Conservation (phyloP, 345 rosid species). For the Brassica rapa region DNA sequence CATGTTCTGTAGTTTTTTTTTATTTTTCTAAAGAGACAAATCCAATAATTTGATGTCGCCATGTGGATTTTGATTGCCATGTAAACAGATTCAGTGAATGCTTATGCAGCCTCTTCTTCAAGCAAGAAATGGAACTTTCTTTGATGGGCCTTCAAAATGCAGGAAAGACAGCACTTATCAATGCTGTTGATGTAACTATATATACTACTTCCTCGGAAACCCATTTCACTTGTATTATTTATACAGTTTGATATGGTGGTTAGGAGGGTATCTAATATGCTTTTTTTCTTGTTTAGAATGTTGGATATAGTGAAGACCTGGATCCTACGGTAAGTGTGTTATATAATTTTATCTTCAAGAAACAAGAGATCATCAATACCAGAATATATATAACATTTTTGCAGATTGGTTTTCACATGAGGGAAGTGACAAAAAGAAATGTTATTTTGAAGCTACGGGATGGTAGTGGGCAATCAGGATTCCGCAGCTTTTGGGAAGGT, state of each 20-base stretch:
- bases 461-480: slow-evolving; percentile 76
- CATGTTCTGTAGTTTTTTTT: too few relatives aligned
- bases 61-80: not conserved
- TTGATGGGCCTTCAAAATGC: slow-evolving; percentile 87
- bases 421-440: slow-evolving; percentile 79
- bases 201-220: not conserved
- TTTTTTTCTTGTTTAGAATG: too few relatives aligned
- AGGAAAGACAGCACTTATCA: slow-evolving; percentile 83
- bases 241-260: too few relatives aligned
- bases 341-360: not conserved
- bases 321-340: slow-evolving; percentile 63
- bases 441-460: slow-evolving; percentile 88
- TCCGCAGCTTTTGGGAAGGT: slow-evolving; percentile 80
- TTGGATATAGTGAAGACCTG: slow-evolving; percentile 64
- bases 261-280: too few relatives aligned
- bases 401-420: slow-evolving; percentile 89
- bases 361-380: not conserved
- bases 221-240: too few relatives aligned
- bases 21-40: too few relatives aligned
- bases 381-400: not conserved
- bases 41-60: too few relatives aligned
- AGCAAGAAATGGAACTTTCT: slow-evolving; percentile 86
- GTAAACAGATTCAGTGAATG: not conserved
- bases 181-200: slow-evolving; percentile 68
- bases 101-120: slow-evolving; percentile 64